phyloP scores from a whole-genome alignment of 768 basidiomycete genomes.

The Leccinum boreale region DNA sequence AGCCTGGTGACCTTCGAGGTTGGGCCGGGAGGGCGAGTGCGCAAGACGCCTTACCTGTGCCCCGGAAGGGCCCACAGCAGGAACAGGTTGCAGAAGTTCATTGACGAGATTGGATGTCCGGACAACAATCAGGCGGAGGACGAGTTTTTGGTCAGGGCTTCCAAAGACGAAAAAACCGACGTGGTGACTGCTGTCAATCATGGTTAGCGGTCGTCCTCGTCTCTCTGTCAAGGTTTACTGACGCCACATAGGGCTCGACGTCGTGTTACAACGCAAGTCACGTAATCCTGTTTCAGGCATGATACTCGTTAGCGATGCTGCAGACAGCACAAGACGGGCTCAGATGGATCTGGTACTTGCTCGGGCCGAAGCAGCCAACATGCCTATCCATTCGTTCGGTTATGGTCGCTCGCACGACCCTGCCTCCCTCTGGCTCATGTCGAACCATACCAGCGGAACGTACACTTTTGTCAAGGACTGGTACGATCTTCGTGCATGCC shows the following conservation, averaged over 20 bases:
- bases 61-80: constrained; percentile 68
- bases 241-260: constrained; percentile 66
- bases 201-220: constrained; percentile 41
- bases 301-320: constrained; percentile 88
- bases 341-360: constrained; percentile 99
- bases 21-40: constrained; percentile 73
- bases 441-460: constrained; percentile 94
- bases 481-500: constrained; percentile 90
- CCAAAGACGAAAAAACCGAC: constrained; percentile 92
- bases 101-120: constrained; percentile 61
- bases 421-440: constrained; percentile 97
- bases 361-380: constrained; percentile 92
- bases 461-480: constrained; percentile 99
- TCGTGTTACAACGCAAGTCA: constrained; percentile 90
- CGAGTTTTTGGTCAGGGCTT: constrained; percentile 63
- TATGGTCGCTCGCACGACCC: constrained; percentile 98
- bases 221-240: background rate
- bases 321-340: constrained; percentile 87
- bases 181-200: constrained; percentile 99
- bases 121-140: constrained; percentile 48
- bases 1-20: constrained; percentile 93
- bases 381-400: constrained; percentile 96
- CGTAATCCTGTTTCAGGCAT: constrained; percentile 90
- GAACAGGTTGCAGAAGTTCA: constrained; percentile 68
- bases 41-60: constrained; percentile 91